phyloP scores from a whole-genome alignment of 768 basidiomycete genomes.

The Tubosaeta sp. region DNA sequence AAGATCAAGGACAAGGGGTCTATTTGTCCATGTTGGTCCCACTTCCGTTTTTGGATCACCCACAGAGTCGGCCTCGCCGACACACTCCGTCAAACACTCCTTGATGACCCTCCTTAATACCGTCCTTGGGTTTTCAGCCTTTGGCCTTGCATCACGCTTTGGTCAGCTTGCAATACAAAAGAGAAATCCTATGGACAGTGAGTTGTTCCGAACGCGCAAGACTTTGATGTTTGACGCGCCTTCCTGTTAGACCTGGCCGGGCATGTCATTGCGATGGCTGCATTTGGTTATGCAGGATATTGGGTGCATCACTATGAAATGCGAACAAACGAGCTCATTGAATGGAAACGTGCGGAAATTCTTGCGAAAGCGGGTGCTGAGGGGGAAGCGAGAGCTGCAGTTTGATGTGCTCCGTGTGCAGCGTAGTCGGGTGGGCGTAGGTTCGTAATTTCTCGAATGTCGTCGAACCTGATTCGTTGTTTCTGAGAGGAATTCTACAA shows the following conservation, averaged over 20 bases:
- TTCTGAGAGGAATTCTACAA: slow-evolving; percentile 5
- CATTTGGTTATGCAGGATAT: slow-evolving; percentile 73
- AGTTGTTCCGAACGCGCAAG: slow-evolving; percentile 30
- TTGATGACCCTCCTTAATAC: slow-evolving; percentile 65
- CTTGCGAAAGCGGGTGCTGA: slow-evolving; percentile 38
- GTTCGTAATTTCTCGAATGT: slow-evolving; percentile 16
- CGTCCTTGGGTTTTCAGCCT: slow-evolving; percentile 71
- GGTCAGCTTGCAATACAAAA: slow-evolving; percentile 87
- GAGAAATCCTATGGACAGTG: slow-evolving; percentile 75
- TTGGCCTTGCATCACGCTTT: slow-evolving; percentile 79
- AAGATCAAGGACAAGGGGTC: slow-evolving; percentile 3
- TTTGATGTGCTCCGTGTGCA: slow-evolving; percentile 13
- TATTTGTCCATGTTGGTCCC: slow-evolving; percentile 25
- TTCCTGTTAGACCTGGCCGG: slow-evolving; percentile 58
- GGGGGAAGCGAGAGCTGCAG: slow-evolving; percentile 12
- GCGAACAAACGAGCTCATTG: slow-evolving; percentile 56
- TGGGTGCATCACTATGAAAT: slow-evolving; percentile 66
- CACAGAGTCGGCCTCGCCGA: neutral
- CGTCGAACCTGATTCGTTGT: slow-evolving; percentile 6
- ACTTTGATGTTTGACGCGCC: neutral
- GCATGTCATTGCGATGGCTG: slow-evolving; percentile 63
- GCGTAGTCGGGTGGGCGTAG: slow-evolving; percentile 8
- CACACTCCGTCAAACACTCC: neutral
- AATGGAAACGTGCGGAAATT: slow-evolving; percentile 60
- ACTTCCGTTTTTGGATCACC: slow-evolving; percentile 12